Conservation (phyloP, 441 rosid genomes). For the Geranium incanum region DNA sequence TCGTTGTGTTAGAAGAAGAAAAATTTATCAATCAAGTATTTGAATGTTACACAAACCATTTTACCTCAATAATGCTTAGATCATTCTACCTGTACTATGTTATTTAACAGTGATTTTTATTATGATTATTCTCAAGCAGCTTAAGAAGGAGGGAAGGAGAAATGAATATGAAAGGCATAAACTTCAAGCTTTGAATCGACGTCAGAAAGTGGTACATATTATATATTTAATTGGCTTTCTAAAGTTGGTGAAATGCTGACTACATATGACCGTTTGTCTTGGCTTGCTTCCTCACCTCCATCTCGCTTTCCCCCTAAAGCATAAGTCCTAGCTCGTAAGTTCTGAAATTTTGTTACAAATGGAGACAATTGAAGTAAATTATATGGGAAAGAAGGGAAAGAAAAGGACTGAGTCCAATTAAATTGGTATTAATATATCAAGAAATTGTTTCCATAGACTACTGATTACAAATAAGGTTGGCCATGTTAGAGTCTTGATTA, state of each 20-base stretch:
- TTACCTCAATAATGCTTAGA: not conserved
- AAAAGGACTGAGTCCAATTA: not conserved
- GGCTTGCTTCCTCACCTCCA: not conserved
- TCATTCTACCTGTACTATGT: conserved; percentile 3
- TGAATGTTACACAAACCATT: not conserved
- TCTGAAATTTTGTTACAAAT: not conserved
- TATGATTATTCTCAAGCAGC: conserved; percentile 32
- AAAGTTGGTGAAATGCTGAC: not conserved
- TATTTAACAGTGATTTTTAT: not conserved
- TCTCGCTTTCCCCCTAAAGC: not conserved
- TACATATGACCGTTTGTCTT: not conserved
- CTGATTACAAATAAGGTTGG: conserved; percentile 3
- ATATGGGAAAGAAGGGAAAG: not conserved
- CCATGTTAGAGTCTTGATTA: conserved; percentile 1
- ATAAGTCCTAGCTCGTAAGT: not conserved
- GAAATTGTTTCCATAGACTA: not conserved
- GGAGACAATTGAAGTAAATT: not conserved
- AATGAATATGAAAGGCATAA: conserved; percentile 60
- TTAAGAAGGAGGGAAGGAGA: conserved; percentile 62
- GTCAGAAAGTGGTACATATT: conserved; percentile 50
- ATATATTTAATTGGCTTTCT: not conserved
- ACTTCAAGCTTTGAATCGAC: conserved; percentile 54
- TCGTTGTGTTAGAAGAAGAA: too few relatives aligned
- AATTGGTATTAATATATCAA: not conserved
- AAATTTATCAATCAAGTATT: too few relatives aligned